phyloP scores from a whole-genome alignment of 2,329 filamentous ascomycete genomes.

The Sporothrix brunneoviolacea region DNA sequence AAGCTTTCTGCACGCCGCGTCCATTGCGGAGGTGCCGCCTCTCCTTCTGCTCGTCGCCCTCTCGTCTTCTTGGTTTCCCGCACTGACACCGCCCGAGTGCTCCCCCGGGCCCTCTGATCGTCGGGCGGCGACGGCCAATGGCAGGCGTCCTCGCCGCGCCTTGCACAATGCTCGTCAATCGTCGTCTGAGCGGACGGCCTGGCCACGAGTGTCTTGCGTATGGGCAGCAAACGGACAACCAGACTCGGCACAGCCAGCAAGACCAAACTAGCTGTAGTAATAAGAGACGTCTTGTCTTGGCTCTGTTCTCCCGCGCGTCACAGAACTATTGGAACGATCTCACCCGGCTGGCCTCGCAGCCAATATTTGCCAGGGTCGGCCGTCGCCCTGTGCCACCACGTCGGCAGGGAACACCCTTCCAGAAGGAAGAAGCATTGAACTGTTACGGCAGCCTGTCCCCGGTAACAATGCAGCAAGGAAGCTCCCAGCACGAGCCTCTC shows the following conservation, averaged over 20 bases:
- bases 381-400: conserved; percentile 6
- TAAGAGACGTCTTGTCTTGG: no score
- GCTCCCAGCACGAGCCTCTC: no score
- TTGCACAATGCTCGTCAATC: not conserved
- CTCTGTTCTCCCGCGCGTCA: no score
- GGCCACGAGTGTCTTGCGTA: not conserved
- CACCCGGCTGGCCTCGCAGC: no score
- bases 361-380: no score
- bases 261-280: no score
- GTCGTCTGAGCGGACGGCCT: conserved; percentile 1
- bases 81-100: not conserved
- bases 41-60: not conserved
- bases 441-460: not conserved
- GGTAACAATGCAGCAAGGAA: no score
- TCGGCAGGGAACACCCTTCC: conserved; percentile 9
- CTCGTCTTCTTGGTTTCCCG: not conserved
- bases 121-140: not conserved
- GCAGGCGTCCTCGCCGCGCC: not conserved
- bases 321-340: no score
- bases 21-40: no score
- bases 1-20: no score
- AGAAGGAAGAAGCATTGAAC: not conserved
- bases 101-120: not conserved
- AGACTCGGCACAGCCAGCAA: no score
- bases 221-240: not conserved